Conservation (phyloP, 192 early-diverging fungal species). For the Gamsiella multidivaricata region DNA sequence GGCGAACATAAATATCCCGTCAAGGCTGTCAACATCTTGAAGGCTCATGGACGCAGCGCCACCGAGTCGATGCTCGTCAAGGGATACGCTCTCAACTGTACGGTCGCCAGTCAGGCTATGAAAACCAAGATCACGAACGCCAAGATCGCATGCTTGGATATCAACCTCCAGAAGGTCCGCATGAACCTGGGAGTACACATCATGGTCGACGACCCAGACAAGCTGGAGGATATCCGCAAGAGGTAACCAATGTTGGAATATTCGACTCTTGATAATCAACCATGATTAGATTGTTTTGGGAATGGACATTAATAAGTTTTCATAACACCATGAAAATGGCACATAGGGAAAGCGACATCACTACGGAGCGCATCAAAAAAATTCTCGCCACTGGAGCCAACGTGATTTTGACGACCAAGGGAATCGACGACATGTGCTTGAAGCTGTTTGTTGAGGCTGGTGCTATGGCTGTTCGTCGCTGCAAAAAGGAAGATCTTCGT, state of each 20-base stretch:
- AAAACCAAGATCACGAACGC: constrained; percentile 86
- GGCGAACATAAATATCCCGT: constrained; percentile 95
- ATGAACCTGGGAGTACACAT: constrained; percentile 99
- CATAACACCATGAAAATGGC: no score
- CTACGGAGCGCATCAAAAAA: constrained; percentile 94
- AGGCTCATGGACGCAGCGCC: constrained; percentile 94
- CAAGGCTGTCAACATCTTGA: constrained; percentile 96
- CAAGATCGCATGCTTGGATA: constrained; percentile 97
- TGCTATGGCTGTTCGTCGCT: constrained; percentile 95
- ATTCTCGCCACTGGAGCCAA: constrained; percentile 96
- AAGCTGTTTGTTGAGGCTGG: constrained; percentile 99
- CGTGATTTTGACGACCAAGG: constrained; percentile 97
- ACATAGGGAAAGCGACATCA: constrained; percentile 97
- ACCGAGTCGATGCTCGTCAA: constrained; percentile 88
- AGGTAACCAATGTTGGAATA: constrained; percentile 58
- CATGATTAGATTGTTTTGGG: background rate
- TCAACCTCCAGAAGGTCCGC: constrained; percentile 97
- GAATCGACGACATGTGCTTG: constrained; percentile 98
- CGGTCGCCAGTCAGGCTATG: constrained; percentile 96
- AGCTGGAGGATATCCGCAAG: constrained; percentile 95
- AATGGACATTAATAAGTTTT: no score
- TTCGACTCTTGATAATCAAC: background rate
- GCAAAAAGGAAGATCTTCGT: constrained; percentile 96
- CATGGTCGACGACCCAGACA: constrained; percentile 97
- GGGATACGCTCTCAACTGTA: constrained; percentile 98